Conservation (phyloP, 139 green algal species). For the Tetradesmus lagerheimii region DNA sequence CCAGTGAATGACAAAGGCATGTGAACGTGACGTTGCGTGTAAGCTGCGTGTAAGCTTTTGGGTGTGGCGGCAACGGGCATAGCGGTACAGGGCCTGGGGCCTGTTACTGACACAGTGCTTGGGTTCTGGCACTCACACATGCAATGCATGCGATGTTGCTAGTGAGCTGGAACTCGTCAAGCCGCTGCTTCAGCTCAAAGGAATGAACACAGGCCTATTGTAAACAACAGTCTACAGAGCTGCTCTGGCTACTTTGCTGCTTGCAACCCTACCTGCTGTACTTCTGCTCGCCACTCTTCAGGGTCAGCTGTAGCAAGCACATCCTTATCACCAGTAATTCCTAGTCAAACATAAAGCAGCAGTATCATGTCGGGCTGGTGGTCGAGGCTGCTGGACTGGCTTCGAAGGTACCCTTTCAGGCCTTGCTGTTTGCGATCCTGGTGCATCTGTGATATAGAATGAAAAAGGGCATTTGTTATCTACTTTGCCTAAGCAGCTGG, state of each 20-base stretch:
- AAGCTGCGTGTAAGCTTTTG: no score
- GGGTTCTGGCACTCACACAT: no score
- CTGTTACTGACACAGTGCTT: no score
- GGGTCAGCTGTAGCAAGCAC: background rate
- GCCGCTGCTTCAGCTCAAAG: no score
- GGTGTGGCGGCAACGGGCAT: no score
- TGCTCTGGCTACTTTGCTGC: background rate
- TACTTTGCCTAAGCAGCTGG: background rate
- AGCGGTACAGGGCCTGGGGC: no score
- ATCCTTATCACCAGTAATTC: background rate
- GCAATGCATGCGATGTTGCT: no score
- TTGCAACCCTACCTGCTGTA: background rate
- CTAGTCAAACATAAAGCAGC: background rate
- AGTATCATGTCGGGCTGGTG: conserved; percentile 28
- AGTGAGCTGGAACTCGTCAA: no score
- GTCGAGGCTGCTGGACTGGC: conserved; percentile 34
- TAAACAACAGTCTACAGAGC: no score
- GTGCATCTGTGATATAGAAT: background rate
- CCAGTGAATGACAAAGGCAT: no score
- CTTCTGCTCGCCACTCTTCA: background rate
- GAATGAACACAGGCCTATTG: no score
- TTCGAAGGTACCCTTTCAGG: conserved; percentile 6
- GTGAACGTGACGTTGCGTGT: no score
- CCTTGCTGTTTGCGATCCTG: background rate
- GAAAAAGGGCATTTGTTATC: background rate